These are phyloP conservation scores for Suillus weaverae DNA, from an alignment of 768 basidiomycete genomes.

Conservation along the genomic window DNA sequence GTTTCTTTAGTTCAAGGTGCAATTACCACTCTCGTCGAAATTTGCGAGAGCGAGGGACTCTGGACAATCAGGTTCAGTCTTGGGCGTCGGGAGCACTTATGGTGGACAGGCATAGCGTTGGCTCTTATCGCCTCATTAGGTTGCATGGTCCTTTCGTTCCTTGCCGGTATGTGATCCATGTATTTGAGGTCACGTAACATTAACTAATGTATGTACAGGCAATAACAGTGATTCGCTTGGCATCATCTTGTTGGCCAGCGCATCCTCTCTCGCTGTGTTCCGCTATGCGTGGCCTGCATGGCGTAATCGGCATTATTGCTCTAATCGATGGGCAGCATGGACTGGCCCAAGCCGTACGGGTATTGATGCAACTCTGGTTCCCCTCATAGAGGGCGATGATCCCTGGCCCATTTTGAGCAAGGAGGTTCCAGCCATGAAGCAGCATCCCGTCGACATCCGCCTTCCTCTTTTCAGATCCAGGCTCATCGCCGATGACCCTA, in stretches of 20 bases:
- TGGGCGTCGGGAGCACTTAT: not conserved
- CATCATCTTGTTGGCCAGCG: not conserved
- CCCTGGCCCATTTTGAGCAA: not conserved
- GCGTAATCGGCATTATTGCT: conserved; percentile 3
- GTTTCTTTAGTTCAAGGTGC: conserved; percentile 4
- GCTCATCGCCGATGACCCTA: not conserved
- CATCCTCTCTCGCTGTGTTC: conserved; percentile 1
- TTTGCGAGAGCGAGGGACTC: conserved; percentile 1
- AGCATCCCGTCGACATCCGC: conserved; percentile 3
- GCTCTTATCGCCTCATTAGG: conserved; percentile 1
- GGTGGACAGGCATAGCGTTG: conserved; percentile 1
- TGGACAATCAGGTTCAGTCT: conserved; percentile 3
- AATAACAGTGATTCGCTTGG: conserved; percentile 2
- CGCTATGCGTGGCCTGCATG: conserved; percentile 5
- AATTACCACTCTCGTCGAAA: not conserved
- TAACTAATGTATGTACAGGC: not conserved
- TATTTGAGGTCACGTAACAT: not conserved
- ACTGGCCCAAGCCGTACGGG: not conserved
- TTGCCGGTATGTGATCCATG: not conserved
- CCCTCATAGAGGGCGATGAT: not conserved
- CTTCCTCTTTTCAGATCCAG: not conserved
- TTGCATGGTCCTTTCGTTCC: not conserved
- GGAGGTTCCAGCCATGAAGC: not conserved
- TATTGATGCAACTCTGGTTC: not conserved
- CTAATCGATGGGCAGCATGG: not conserved